These are phyloP conservation scores for Mycotypha africana DNA, from an alignment of 371 early-diverging fungal genomes.

Conservation along the genomic window DNA sequence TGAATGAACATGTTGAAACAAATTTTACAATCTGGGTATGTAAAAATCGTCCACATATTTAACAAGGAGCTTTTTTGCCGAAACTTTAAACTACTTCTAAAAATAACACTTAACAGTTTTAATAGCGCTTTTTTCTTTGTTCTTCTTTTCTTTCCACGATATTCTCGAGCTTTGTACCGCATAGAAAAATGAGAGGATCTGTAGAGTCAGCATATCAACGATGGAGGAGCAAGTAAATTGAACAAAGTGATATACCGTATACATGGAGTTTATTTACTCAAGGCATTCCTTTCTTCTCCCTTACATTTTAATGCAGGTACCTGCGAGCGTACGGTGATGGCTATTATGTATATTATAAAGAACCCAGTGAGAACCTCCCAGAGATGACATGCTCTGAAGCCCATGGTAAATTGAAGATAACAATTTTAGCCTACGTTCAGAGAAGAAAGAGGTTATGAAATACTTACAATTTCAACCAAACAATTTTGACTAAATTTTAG, in stretches of 20 bases:
- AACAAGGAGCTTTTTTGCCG: too few relatives aligned
- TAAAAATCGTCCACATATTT: too few relatives aligned
- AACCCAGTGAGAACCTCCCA: constrained; percentile 25
- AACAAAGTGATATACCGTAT: not conserved
- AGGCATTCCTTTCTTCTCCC: too few relatives aligned
- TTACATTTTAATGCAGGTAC: constrained; percentile 20
- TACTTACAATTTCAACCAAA: not conserved
- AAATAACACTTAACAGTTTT: too few relatives aligned
- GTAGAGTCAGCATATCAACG: constrained; percentile 1
- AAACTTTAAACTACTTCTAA: too few relatives aligned
- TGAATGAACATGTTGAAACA: too few relatives aligned
- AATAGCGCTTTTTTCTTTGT: too few relatives aligned
- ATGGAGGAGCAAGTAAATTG: constrained; percentile 6
- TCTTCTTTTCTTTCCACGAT: not conserved
- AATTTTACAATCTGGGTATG: too few relatives aligned
- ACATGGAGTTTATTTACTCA: not conserved
- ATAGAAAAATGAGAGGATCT: constrained; percentile 1
- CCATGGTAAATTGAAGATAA: constrained; percentile 27
- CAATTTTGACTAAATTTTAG: constrained; percentile 11
- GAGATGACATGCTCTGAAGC: constrained; percentile 50
- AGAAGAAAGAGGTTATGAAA: not conserved
- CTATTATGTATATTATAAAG: constrained; percentile 44
- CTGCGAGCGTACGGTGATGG: constrained; percentile 39
- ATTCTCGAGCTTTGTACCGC: not conserved
- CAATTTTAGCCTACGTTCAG: not conserved